Conservation (phyloP, 108 stramenopile species). For the Seminavis robusta region DNA sequence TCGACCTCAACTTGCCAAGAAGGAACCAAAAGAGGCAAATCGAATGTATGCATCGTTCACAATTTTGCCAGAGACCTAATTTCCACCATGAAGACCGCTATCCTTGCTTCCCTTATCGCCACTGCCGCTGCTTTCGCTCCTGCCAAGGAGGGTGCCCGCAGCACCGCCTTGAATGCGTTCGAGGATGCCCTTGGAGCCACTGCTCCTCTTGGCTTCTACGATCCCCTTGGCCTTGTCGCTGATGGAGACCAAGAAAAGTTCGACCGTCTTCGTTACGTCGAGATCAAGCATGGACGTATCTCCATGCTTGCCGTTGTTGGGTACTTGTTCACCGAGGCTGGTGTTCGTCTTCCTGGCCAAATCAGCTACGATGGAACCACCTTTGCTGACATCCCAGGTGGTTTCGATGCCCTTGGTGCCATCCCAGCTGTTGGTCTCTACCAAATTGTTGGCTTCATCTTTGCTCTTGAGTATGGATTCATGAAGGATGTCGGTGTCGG, state of each 20-base stretch:
- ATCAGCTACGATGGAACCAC: slow-evolving; percentile 40
- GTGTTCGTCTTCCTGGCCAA: slow-evolving; percentile 70
- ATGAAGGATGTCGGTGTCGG: slow-evolving; percentile 63
- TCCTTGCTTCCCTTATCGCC: too few species aligned
- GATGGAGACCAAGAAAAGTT: slow-evolving; percentile 52
- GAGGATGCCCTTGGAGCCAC: slow-evolving; percentile 84
- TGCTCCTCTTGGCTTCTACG: slow-evolving; percentile 84
- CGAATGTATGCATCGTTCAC: too few species aligned
- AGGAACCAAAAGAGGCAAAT: too few species aligned
- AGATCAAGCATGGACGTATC: slow-evolving; percentile 53
- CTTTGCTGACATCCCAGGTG: slow-evolving; percentile 56
- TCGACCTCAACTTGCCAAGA: too few species aligned
- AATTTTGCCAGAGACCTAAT: too few species aligned
- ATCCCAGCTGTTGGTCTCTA: slow-evolving; percentile 56
- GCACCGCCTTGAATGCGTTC: slow-evolving; percentile 55
- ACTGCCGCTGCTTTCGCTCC: too few species aligned
- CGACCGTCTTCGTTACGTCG: slow-evolving; percentile 69
- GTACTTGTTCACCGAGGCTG: slow-evolving; percentile 44
- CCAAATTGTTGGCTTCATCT: slow-evolving; percentile 70
- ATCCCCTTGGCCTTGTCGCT: slow-evolving; percentile 67
- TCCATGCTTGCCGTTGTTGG: slow-evolving; percentile 55
- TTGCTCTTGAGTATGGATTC: slow-evolving; percentile 56
- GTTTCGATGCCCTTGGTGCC: slow-evolving; percentile 52
- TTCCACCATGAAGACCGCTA: too few species aligned
- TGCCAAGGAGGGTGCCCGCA: too few species aligned